Conservation (phyloP, 306 rosid species). For the Inga oerstediana region DNA sequence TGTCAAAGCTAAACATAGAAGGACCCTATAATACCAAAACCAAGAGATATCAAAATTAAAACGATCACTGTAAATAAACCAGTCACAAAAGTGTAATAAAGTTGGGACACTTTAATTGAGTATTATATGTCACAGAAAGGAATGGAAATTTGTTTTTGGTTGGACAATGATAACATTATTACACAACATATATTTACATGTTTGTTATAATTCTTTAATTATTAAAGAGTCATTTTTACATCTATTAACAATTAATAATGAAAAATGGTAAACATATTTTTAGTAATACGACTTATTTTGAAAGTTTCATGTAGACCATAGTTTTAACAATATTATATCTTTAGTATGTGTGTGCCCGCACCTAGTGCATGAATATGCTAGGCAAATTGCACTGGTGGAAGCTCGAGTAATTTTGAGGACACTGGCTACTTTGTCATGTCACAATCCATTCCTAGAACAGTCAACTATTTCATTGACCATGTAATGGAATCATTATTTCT, state of each 20-base stretch:
- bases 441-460: not conserved
- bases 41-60: slow-evolving; percentile 12
- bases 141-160: too few species aligned
- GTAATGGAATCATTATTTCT: not conserved
- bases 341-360: not conserved
- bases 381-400: not conserved
- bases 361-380: not conserved
- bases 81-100: not conserved
- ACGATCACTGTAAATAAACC: not conserved
- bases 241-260: not conserved
- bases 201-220: not conserved
- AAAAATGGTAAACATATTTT: not conserved
- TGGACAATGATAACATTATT: too few species aligned
- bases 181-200: too few species aligned
- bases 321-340: not conserved
- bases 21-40: slow-evolving; percentile 21
- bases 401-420: not conserved
- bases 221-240: not conserved
- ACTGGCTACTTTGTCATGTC: not conserved
- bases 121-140: too few species aligned
- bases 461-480: not conserved
- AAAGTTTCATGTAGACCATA: not conserved
- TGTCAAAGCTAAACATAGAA: slow-evolving; percentile 11
- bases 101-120: slow-evolving; percentile 5
- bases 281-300: not conserved